Evolutionary conservation across 2,329 filamentous ascomycete species (phyloP).

Genomic region (Leptoxyphium fumago): DNA sequence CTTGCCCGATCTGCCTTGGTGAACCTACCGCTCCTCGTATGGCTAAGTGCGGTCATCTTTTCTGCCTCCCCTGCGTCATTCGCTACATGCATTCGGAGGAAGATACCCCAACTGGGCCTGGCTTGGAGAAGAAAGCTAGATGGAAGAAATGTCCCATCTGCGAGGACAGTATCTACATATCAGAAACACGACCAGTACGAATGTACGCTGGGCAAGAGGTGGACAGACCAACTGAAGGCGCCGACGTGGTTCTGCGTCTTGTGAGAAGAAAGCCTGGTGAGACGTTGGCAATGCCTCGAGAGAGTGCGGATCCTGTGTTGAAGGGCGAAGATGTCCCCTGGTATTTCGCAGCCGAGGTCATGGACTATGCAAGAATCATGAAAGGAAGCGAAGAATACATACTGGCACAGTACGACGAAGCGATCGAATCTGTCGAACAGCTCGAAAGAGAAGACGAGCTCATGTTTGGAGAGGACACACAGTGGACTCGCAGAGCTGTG

Average conservation of each 20-base stretch:
- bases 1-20: conserved; percentile 88
- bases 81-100: conserved; percentile 86
- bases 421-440: conserved; percentile 56
- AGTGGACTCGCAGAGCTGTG: conserved; percentile 80
- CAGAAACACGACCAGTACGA: conserved; percentile 74
- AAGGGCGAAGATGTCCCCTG: conserved; percentile 72
- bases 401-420: conserved; percentile 60
- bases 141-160: conserved; percentile 97
- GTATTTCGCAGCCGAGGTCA: conserved; percentile 85
- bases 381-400: conserved; percentile 87
- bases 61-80: conserved; percentile 83
- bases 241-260: conserved; percentile 77
- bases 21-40: conserved; percentile 88
- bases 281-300: conserved; percentile 74
- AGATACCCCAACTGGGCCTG: conserved; percentile 43
- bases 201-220: conserved; percentile 86
- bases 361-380: conserved; percentile 92
- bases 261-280: conserved; percentile 68
- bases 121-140: conserved; percentile 52
- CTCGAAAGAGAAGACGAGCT: conserved; percentile 83
- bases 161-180: conserved; percentile 83
- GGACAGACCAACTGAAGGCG: conserved; percentile 63
- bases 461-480: conserved; percentile 82
- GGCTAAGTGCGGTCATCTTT: conserved; percentile 95
- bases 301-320: conserved; percentile 56